A percentile compares a stretch with the other conserved stretches of the same genome.
Evolutionary conservation across 768 basidiomycete genomes (phyloP).

Genomic region (Lactarius hatsudake): DNA sequence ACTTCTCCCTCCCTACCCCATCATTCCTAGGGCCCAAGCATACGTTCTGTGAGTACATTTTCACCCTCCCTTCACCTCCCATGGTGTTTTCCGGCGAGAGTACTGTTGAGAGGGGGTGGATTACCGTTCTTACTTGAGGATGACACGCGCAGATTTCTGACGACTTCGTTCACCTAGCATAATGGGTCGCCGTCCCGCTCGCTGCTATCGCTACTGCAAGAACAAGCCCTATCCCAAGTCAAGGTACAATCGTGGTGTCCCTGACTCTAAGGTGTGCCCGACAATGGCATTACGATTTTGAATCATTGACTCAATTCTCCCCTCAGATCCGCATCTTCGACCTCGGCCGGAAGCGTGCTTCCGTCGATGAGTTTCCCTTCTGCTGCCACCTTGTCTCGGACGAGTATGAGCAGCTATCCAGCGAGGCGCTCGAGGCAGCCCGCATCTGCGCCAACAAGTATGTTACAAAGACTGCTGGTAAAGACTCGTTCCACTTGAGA

Average conservation of each 20-base stretch:
- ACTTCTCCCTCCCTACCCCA: neutral
- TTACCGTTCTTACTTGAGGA: neutral
- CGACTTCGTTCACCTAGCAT: neutral
- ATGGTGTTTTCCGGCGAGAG: conserved; percentile 1
- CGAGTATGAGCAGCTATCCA: conserved; percentile 95
- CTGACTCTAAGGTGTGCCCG: conserved; percentile 79
- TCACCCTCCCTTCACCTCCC: neutral
- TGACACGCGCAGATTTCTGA: conserved; percentile 3
- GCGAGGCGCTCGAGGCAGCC: conserved; percentile 94
- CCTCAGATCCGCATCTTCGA: conserved; percentile 94
- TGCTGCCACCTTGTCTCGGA: conserved; percentile 95
- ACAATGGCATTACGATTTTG: neutral
- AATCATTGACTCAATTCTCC: neutral
- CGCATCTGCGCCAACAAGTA: conserved; percentile 99
- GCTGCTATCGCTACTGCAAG: conserved; percentile 99
- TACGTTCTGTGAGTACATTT: conserved; percentile 13
- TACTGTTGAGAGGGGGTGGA: conserved; percentile 12
- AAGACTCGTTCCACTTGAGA: conserved; percentile 98
- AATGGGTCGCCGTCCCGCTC: conserved; percentile 97
- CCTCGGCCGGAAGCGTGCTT: conserved; percentile 92
- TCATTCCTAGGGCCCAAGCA: neutral
- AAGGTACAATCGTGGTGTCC: conserved; percentile 97
- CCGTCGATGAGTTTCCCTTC: conserved; percentile 98
- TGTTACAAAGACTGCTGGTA: conserved; percentile 95
- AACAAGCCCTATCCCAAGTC: conserved; percentile 98